Evolutionary conservation across 2,329 filamentous ascomycete species (phyloP).

Genomic region (Talaromyces islandicus): DNA sequence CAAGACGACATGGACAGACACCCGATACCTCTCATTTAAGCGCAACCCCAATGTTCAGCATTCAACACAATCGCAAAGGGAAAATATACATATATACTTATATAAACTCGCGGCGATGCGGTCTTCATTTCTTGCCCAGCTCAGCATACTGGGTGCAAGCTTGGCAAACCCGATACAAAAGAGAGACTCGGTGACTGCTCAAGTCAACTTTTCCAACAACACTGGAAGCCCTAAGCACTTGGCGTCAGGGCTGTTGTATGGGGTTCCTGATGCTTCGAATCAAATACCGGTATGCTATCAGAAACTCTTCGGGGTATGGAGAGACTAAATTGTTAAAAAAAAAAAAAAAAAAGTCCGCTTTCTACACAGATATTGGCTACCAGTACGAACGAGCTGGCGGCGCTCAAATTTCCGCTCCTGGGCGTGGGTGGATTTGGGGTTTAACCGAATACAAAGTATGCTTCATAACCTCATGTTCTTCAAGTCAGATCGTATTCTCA

Average conservation of each 20-base stretch:
- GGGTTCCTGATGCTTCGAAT: constrained; percentile 3
- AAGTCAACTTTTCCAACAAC: constrained; percentile 4
- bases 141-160: neutral
- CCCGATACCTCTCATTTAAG: too few species aligned
- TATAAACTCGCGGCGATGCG: neutral
- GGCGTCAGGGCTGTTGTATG: constrained; percentile 7
- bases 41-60: neutral
- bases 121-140: neutral
- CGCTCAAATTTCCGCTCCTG: constrained; percentile 31
- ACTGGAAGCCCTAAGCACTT: neutral
- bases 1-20: neutral
- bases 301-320: neutral
- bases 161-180: neutral
- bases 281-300: constrained; percentile 1
- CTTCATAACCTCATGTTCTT: constrained; percentile 18
- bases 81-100: too few species aligned
- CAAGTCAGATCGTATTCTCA: neutral
- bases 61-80: too few species aligned
- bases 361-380: constrained; percentile 36
- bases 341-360: neutral
- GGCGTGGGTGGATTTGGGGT: constrained; percentile 36
- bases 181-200: constrained; percentile 3
- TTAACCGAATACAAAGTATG: constrained; percentile 28
- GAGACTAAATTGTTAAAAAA: neutral
- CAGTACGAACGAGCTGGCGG: constrained; percentile 37